Evolutionary conservation across 192 early-diverging fungal species (phyloP).

Genomic region (Entomortierella lignicola): DNA sequence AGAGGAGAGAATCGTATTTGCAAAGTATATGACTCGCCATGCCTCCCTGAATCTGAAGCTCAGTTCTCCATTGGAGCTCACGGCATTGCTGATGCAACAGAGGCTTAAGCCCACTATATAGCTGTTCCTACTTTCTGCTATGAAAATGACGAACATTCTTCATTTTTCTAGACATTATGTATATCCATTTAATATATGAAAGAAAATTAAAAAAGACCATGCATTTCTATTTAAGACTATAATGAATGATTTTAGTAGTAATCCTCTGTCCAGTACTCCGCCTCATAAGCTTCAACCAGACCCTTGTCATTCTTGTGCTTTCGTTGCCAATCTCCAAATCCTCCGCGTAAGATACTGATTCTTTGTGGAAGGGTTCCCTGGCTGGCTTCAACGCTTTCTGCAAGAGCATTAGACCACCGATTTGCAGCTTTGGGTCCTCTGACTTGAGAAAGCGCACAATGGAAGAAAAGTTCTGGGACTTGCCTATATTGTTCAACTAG

Average conservation of each 20-base stretch:
- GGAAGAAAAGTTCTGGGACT: conserved; percentile 82
- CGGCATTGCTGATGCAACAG: conserved; percentile 91
- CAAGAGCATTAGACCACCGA: conserved; percentile 65
- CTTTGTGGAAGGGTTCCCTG: conserved; percentile 48
- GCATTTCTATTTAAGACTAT: too few relatives aligned
- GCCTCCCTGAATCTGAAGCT: conserved; percentile 91
- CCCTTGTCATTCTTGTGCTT: conserved; percentile 64
- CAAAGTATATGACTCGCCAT: conserved; percentile 98
- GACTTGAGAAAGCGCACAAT: conserved; percentile 89
- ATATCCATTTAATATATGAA: too few relatives aligned
- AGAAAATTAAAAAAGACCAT: too few relatives aligned
- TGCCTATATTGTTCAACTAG: conserved; percentile 63
- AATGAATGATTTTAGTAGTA: background rate
- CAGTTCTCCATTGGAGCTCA: conserved; percentile 90
- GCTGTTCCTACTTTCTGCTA: too few relatives aligned
- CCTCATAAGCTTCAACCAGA: conserved; percentile 70
- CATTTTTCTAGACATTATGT: too few relatives aligned
- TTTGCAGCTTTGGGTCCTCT: conserved; percentile 81
- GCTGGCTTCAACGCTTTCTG: conserved; percentile 11
- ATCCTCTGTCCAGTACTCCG: conserved; percentile 58
- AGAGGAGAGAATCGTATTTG: conserved; percentile 91
- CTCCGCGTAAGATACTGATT: conserved; percentile 71
- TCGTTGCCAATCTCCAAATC: conserved; percentile 74
- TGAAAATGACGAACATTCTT: too few relatives aligned
- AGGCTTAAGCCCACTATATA: conserved; percentile 40